These are phyloP conservation scores for Coprinellus micaceus DNA, from an alignment of 768 basidiomycete genomes.

Conservation along the genomic window DNA sequence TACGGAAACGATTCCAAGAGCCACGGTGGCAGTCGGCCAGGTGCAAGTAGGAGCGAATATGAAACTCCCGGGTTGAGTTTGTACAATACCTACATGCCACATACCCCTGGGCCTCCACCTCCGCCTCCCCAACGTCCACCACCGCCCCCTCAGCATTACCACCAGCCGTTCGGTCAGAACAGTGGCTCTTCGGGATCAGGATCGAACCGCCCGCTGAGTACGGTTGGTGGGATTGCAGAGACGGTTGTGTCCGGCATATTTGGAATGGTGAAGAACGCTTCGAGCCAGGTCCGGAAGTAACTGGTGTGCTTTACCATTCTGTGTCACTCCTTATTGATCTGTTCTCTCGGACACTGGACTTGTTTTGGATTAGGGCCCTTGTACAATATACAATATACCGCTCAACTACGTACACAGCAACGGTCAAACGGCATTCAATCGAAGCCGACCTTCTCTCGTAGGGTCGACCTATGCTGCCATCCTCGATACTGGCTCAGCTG, in stretches of 20 bases:
- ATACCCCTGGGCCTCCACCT: neutral
- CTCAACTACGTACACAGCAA: too few relatives aligned
- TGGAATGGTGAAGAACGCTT: constrained; percentile 13
- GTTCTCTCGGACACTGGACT: too few relatives aligned
- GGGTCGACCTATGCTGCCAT: too few relatives aligned
- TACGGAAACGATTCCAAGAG: neutral
- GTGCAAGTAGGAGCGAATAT: neutral
- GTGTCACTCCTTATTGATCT: neutral
- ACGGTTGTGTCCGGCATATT: constrained; percentile 12
- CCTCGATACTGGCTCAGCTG: too few relatives aligned
- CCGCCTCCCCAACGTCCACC: neutral
- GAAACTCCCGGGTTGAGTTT: constrained; percentile 7
- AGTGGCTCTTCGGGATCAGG: too few relatives aligned
- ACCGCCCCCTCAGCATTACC: neutral
- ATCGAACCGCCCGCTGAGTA: neutral
- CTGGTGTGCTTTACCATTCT: neutral
- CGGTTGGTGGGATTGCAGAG: constrained; percentile 1
- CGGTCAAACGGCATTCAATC: too few relatives aligned
- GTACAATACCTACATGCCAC: neutral
- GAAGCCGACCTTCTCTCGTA: too few relatives aligned
- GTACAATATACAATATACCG: too few relatives aligned
- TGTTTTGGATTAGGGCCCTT: too few relatives aligned
- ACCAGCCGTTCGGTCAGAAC: too few relatives aligned
- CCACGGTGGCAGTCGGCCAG: neutral
- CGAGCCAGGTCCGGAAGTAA: neutral